Base-by-base conservation (phyloP, 1,139 yeast genomes). In the Yamadazyma taylorii region DNA sequence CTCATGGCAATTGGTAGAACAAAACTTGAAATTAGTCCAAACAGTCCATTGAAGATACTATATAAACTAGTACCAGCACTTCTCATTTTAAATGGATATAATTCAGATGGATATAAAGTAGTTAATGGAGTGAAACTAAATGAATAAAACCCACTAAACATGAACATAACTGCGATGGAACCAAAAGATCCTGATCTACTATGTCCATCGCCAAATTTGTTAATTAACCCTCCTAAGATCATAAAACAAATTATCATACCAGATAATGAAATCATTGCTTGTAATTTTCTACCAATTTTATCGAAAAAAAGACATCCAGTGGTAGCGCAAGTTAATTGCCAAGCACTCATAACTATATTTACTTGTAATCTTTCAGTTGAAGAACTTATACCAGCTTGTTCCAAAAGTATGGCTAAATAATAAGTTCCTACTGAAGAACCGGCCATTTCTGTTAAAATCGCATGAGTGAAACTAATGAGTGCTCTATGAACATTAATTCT, bases 361-460 rank as follows among this genome's bases (percentile, higher is more conserved):
- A 43, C 43, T 37, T 42, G 40, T 17, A 46, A 41, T 34, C 46
- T 31, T 34, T 39, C 34, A 9, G 34, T 38, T 3, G 45, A 24
- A 3, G 43, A 37, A 3, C 36, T 5, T 17, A 46, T 46, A 24
- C 50, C 50, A 4, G 48, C 48, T 37, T 43, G 41, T 5, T 23
- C n/a, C 15, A 46, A 40, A 8, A 46, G 22, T 22, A 46, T 43
- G 6, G 48, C 36, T 26, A 47, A 45, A 37, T 47, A 48, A 30
- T 44, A 43, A 16, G 45, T 36, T 4, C 48, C 52, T 9, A 48
- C 48, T 3, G 52, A 46, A 6, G 51, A 46, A 17, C 54, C 53
- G n/a, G 41, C 49, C 46, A 50, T 41, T 36, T 49, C 53, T 4
- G 42, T 37, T 11, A 49, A 5, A 16, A 46, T 14, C 2, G 47